phyloP scores from a whole-genome alignment of 225 moss, liverwort and hornwort genomes.

The Marchantia paleacea region DNA sequence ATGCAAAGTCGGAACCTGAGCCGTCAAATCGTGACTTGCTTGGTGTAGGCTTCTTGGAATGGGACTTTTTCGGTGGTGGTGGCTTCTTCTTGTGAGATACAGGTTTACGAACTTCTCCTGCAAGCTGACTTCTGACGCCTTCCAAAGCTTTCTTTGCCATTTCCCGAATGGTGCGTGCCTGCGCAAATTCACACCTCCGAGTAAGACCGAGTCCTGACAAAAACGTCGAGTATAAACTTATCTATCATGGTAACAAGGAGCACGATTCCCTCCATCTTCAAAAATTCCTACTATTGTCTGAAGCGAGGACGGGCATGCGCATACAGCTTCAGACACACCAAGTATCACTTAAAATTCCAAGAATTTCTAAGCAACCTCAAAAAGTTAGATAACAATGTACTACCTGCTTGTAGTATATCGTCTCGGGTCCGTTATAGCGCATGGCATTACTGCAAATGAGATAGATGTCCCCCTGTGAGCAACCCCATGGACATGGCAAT shows the following conservation, averaged over 20 bases:
- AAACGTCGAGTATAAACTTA: no score
- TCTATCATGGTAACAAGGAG: no score
- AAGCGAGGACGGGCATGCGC: no score
- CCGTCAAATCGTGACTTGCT: conserved; percentile 69
- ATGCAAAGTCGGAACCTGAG: conserved; percentile 58
- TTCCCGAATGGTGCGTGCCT: conserved; percentile 94
- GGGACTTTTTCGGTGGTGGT: conserved; percentile 59
- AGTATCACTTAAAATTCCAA: no score
- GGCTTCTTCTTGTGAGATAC: conserved; percentile 57
- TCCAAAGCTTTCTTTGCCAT: conserved; percentile 84
- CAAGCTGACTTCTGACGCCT: conserved; percentile 55
- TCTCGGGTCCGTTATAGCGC: conserved; percentile 98
- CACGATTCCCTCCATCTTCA: no score
- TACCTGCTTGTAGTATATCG: conserved; percentile 98
- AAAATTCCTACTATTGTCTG: no score
- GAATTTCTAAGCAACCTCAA: no score
- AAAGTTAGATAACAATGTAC: no score
- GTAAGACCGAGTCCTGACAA: background rate
- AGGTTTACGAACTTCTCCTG: conserved; percentile 55
- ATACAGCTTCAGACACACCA: no score
- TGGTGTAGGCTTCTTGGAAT: conserved; percentile 58
- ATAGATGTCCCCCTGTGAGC: conserved; percentile 75
- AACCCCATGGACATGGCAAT: background rate
- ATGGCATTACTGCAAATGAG: conserved; percentile 96
- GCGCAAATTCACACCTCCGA: conserved; percentile 5